Percentiles rank a stretch among this genome's conserved stretches.
These are phyloP conservation scores for Trametes cinnabarina DNA, from an alignment of 768 basidiomycete species.

Conservation along the genomic window DNA sequence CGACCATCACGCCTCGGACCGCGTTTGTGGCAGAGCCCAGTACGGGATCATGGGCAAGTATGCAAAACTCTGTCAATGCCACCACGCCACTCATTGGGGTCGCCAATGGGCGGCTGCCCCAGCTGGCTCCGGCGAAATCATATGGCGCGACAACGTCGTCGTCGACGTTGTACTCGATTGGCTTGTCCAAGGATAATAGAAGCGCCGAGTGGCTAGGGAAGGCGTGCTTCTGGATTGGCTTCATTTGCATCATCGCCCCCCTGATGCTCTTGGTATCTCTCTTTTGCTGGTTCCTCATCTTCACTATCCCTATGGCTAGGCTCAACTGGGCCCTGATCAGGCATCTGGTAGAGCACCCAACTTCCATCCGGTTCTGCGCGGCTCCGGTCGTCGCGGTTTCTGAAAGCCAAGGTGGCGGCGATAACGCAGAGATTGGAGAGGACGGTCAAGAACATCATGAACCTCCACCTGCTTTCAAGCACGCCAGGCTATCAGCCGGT, in stretches of 20 bases:
- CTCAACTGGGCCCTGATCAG: conserved; percentile 93
- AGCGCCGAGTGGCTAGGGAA: conserved; percentile 60
- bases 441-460: conserved; percentile 14
- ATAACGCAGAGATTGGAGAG: conserved; percentile 20
- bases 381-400: conserved; percentile 72
- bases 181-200: conserved; percentile 20
- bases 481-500: conserved; percentile 75
- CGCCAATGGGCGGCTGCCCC: conserved; percentile 21
- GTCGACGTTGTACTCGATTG: conserved; percentile 27
- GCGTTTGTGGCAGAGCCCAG: conserved; percentile 33
- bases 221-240: conserved; percentile 76
- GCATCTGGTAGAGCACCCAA: conserved; percentile 75
- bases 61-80: conserved; percentile 38
- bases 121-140: conserved; percentile 45
- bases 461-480: conserved; percentile 63
- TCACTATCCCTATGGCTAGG: conserved; percentile 98
- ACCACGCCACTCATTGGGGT: conserved; percentile 45
- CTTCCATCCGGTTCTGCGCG: conserved; percentile 87
- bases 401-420: conserved; percentile 21
- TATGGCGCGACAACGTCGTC: conserved; percentile 58
- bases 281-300: conserved; percentile 91
- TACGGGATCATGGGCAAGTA: conserved; percentile 42
- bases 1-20: conserved; percentile 44
- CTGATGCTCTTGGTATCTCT: conserved; percentile 84
- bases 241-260: conserved; percentile 80